Evolutionary conservation across 192 early-diverging fungal species (phyloP), one percentile per base, ranked within the genome.

Genomic region (Pilobolus umbonatus): DNA sequence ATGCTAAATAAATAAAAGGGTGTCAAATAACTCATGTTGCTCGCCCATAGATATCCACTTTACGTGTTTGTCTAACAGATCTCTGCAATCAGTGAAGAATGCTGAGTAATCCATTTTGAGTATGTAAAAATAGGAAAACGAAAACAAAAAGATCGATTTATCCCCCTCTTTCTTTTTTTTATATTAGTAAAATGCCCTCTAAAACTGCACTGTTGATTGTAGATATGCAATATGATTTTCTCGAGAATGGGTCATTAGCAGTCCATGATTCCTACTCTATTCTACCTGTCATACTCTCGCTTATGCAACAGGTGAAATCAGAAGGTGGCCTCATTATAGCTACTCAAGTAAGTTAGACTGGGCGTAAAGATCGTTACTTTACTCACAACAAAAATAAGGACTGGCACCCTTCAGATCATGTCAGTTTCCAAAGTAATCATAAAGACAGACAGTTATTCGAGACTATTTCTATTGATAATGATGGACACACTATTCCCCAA

Each of bases 191-290:
- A 8, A 22, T 12, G 22, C 49, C 28, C 17, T 4, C 22, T n/a
- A 63, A 62, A 22, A 49, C 40, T 52, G 67, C 67, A 14, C 43
- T 69, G 12, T 45, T 69, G 2, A 12, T 69, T 30, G 61, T 69
- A 11, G 67, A 69, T 40, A 46, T 69, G 26, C 67, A 69, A 34
- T 53, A 69, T 26, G 67, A 69, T 35, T 69, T 69, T 36, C 30
- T 69, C 34, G 61, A 69, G 39, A 35, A 36, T 5, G 67, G 67
- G 12, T 50, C 67, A 17, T 43, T 69, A 19, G 47, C 60, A 14
- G 61, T 69, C 15, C 19, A 46, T 24, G 29, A 51, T 6, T 53
- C 67, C 21, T 45, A 54, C 0, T 21, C 42, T n/a, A 59, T 61
- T 21, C 12, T 69, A 5, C 55, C 60, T 3, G 15, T 22, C 12